Base-by-base conservation (phyloP, 305 asterid species). In the Fraxinus velutina region DNA sequence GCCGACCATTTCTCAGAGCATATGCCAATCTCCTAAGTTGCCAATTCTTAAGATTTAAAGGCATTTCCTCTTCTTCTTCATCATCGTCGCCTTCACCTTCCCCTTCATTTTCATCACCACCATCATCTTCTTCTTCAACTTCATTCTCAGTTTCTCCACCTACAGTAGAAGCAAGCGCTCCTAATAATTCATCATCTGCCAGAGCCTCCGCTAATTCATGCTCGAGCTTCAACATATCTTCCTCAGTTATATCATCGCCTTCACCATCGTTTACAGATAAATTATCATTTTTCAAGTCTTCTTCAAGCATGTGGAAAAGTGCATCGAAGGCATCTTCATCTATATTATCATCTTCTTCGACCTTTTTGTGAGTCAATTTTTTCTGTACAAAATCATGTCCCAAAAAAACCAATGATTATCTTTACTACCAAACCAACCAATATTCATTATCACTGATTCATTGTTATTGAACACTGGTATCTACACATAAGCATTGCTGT, bases 251-350 rank as follows among this genome's bases (percentile, higher is more conserved):
- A 79, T 92, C 95, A 64, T 88, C 92, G 75, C 88, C 92, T 12
- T 71, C 88, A 73, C 22, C 90, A 52, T 85, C 91, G 34, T 88
- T 82, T 60, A 88, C 79, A 83, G 87, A 64, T 7, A 84, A 30
- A 1, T 79, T 95, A 76, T 95, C 99, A 37, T 90, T 92, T 81
- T 91, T 89, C 86, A 95, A 84, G 86, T 95, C 99, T 82, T 95
- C 95, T 81, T 92, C 99, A 57, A 93, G 92, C 84, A 86, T 92
- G 66, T 78, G 89, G 57, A 95, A 95, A 76, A 93, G 97, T 30
- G 97, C 97, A 86, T 95, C 98, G 71, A 93, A 90, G 60, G 98
- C 97, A 91, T 93, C 99, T 84, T 89, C 97, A 81, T 89, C 96
- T 78, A 88, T 71, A 62, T 88, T 91, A 33, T 87, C 95, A 75